These are phyloP conservation scores for Colletotrichum lindemuthianum DNA, from an alignment of 2,329 filamentous ascomycete species.

Conservation along the genomic window DNA sequence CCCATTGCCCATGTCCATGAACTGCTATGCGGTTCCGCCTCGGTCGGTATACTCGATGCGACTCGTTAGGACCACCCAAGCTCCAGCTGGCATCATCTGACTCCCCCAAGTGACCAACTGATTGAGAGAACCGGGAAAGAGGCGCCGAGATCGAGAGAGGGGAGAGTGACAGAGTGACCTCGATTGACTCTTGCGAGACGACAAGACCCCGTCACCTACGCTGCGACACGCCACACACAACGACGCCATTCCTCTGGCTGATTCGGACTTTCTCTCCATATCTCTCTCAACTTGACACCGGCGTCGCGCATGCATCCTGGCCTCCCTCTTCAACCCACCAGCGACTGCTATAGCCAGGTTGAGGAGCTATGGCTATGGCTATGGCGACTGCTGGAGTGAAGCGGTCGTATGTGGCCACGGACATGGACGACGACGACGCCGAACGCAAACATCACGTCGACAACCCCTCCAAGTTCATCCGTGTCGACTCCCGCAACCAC, in stretches of 20 bases:
- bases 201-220: too few relatives aligned
- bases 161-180: slow-evolving; percentile 12
- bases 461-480: slow-evolving; percentile 27
- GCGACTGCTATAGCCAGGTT: slow-evolving; percentile 10
- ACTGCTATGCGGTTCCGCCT: background rate
- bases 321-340: slow-evolving; percentile 18
- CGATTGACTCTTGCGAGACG: background rate
- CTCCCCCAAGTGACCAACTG: background rate
- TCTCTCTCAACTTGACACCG: slow-evolving; percentile 13
- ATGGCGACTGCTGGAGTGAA: slow-evolving; percentile 52
- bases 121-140: too few relatives aligned
- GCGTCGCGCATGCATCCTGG: slow-evolving; percentile 17
- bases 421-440: slow-evolving; percentile 43
- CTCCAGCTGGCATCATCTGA: background rate
- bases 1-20: too few relatives aligned
- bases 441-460: slow-evolving; percentile 35
- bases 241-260: background rate
- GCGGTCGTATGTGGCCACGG: slow-evolving; percentile 49
- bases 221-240: background rate
- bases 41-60: background rate
- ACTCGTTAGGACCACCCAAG: slow-evolving; percentile 2
- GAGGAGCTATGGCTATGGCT: slow-evolving; percentile 29
- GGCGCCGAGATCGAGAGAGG: too few relatives aligned
- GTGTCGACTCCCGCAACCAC: slow-evolving; percentile 28
- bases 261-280: background rate